These are phyloP conservation scores for Yamadazyma laniorum DNA, from an alignment of 805 yeast genomes.

Conservation along the genomic window DNA sequence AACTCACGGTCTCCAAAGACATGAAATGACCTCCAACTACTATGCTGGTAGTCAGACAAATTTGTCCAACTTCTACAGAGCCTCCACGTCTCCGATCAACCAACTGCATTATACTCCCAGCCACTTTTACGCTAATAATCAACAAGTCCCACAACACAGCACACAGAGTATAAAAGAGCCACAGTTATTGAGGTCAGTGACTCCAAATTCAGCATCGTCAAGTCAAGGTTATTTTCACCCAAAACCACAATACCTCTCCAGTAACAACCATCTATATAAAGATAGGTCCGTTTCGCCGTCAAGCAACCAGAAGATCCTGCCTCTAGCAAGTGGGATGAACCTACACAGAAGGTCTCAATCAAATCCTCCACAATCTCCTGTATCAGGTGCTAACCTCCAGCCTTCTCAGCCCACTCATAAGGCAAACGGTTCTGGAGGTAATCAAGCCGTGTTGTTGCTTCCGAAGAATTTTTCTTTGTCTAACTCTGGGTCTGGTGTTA, in stretches of 20 bases:
- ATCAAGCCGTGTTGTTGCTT: constrained; percentile 48
- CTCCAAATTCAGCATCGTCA: constrained; percentile 16
- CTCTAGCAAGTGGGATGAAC: constrained; percentile 15
- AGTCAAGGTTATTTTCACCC: constrained; percentile 29
- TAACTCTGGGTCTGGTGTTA: constrained; percentile 7
- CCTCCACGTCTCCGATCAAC: constrained; percentile 13
- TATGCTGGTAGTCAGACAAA: constrained; percentile 7
- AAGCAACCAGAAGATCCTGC: constrained; percentile 15
- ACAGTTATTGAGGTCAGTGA: constrained; percentile 10
- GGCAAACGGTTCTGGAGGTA: constrained; percentile 16
- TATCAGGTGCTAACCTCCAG: constrained; percentile 3
- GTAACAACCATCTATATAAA: constrained; percentile 12
- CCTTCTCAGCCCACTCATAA: constrained; percentile 7
- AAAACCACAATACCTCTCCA: constrained; percentile 29
- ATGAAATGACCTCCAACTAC: constrained; percentile 5
- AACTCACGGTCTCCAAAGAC: neutral
- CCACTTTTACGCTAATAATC: neutral
- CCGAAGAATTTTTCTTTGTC: constrained; percentile 45
- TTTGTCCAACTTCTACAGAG: constrained; percentile 10
- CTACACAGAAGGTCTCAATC: constrained; percentile 33
- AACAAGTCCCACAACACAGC: neutral
- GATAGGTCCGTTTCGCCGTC: constrained; percentile 30
- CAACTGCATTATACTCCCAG: constrained; percentile 3
- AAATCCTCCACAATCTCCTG: constrained; percentile 26
- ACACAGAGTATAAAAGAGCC: neutral